Evolutionary conservation across 371 early-diverging fungal species (phyloP).

Genomic region (Chytridium lagenaria): DNA sequence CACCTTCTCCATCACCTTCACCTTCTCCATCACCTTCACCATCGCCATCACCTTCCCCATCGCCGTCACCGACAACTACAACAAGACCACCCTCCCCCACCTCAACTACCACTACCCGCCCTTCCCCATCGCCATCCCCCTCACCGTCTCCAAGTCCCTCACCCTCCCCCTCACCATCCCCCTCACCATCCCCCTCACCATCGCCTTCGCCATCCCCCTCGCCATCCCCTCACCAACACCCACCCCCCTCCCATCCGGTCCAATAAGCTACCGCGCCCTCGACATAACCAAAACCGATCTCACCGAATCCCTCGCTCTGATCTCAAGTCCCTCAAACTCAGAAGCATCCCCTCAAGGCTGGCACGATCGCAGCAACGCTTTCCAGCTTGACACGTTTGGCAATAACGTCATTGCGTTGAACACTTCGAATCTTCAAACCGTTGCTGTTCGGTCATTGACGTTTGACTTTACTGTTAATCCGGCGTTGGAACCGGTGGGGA

Average conservation of each 20-base stretch:
- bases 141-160: neutral
- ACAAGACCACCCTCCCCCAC: neutral
- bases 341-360: constrained; percentile 53
- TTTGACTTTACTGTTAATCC: constrained; percentile 18
- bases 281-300: constrained; percentile 50
- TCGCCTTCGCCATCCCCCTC: neutral
- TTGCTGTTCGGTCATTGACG: neutral
- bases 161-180: neutral
- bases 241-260: neutral
- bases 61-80: neutral
- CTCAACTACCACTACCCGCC: neutral
- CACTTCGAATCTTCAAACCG: neutral
- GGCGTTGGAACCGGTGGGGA: constrained; percentile 26
- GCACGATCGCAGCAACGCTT: constrained; percentile 33
- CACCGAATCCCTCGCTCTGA: constrained; percentile 50
- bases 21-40: neutral
- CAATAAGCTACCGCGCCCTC: constrained; percentile 11
- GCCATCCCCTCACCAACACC: neutral
- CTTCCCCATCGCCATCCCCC: neutral
- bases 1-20: no score
- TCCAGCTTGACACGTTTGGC: neutral
- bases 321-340: constrained; percentile 70
- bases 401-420: neutral
- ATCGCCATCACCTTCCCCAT: neutral
- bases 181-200: neutral